phyloP scores from a whole-genome alignment of 2,329 filamentous ascomycete species.

The Xylaria sp. region DNA sequence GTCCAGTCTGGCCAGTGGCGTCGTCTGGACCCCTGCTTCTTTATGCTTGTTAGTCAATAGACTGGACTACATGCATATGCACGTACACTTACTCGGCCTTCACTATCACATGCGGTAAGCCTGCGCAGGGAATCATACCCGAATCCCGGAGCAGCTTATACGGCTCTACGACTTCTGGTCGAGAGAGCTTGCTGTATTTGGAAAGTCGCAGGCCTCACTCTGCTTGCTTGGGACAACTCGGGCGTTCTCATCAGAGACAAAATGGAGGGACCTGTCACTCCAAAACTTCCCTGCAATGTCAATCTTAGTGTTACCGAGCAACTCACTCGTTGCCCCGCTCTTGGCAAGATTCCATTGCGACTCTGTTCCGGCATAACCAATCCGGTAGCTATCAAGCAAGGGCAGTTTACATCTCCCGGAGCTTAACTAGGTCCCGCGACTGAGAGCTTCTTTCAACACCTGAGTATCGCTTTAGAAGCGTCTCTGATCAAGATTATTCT shows the following conservation, averaged over 20 bases:
- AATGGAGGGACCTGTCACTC: conserved; percentile 22
- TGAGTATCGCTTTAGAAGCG: neutral
- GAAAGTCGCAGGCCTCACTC: conserved; percentile 23
- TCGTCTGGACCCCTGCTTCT: conserved; percentile 30
- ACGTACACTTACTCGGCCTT: conserved; percentile 29
- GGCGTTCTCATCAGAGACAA: neutral
- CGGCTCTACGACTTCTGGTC: conserved; percentile 12
- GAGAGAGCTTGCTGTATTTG: conserved; percentile 22
- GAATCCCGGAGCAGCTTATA: conserved; percentile 25
- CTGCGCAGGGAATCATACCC: conserved; percentile 26
- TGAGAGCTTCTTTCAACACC: neutral
- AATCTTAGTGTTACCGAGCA: conserved; percentile 30
- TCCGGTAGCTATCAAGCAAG: conserved; percentile 1
- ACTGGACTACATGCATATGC: conserved; percentile 36
- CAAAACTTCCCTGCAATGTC: conserved; percentile 10
- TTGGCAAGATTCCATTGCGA: conserved; percentile 14
- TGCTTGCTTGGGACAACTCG: conserved; percentile 6
- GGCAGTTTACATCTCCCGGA: conserved; percentile 7
- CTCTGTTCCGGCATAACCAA: conserved; percentile 19
- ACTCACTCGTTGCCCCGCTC: conserved; percentile 15
- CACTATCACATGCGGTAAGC: conserved; percentile 22
- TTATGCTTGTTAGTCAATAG: conserved; percentile 38
- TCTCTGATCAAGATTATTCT: neutral
- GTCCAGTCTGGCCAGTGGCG: conserved; percentile 32
- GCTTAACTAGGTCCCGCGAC: neutral